Conservation (phyloP, 2,329 filamentous ascomycete genomes). For the Xylaria hypoxylon region DNA sequence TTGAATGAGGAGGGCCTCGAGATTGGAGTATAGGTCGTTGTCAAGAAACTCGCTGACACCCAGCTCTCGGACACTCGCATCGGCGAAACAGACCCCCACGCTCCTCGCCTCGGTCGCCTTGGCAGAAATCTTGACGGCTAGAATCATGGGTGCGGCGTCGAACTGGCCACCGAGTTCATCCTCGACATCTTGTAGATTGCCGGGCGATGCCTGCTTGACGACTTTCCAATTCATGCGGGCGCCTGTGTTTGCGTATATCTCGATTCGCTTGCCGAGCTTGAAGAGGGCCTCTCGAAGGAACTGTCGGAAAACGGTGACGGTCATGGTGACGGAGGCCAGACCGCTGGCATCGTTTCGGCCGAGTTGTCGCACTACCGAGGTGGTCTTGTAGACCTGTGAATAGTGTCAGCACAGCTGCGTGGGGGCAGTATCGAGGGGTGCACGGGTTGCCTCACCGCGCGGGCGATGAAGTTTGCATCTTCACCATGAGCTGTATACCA, state of each 20-base stretch:
- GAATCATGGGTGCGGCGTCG: constrained; percentile 91
- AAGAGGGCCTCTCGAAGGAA: constrained; percentile 96
- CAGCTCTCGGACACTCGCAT: constrained; percentile 94
- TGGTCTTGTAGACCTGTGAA: constrained; percentile 90
- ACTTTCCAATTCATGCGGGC: constrained; percentile 93
- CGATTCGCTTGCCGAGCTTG: constrained; percentile 87
- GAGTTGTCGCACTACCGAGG: constrained; percentile 90
- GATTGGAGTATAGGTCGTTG: constrained; percentile 98
- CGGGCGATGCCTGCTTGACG: constrained; percentile 90
- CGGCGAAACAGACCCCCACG: constrained; percentile 96
- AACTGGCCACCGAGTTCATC: constrained; percentile 90
- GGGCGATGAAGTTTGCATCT: constrained; percentile 85
- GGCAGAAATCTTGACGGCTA: constrained; percentile 93
- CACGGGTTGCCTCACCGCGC: constrained; percentile 65
- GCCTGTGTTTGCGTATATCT: constrained; percentile 83
- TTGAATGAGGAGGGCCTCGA: constrained; percentile 95
- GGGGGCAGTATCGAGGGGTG: not conserved
- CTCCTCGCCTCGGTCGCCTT: constrained; percentile 85
- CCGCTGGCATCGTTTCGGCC: constrained; percentile 86
- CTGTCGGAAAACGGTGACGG: constrained; percentile 92
- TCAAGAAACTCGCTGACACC: constrained; percentile 99
- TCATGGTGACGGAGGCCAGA: constrained; percentile 94
- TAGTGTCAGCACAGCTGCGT: constrained; percentile 4
- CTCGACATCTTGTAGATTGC: constrained; percentile 96
- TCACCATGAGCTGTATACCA: constrained; percentile 95